Evolutionary conservation across 2,329 filamentous ascomycete genomes (phyloP), one percentile per base, ranked within the genome.

Genomic region (Monascus ruber): DNA sequence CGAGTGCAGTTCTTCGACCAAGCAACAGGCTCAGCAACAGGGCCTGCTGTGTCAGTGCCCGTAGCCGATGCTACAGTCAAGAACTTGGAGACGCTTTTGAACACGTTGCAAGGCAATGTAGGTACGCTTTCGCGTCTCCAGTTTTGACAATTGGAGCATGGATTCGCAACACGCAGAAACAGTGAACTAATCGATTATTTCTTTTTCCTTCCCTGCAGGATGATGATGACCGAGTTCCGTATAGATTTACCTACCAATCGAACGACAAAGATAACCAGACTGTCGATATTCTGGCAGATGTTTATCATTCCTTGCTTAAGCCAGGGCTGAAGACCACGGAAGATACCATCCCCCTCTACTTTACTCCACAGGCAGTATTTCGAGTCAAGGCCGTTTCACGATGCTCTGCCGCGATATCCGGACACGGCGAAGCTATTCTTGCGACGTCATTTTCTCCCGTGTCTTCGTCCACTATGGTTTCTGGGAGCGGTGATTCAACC

Each of bases 391-490:
- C 86, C 7, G 87, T 95, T 33, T 89, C 88, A 36, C 76, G 91
- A 61, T 89, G 91, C 66, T 83, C 88, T 5, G 84, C 88, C 44
- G 80, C 80, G 39, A 93, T 96, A 48, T 80, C 83, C 3, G 91
- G 91, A 8, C 91, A 98, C 62, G 88, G 87, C 31, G 84, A 94
- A 60, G 81, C 88, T 3, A 96, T 96, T 50, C 71, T 96, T 24
- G 77, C 84, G 26, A 81, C 84, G 2, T 79, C 88, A 31, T 96
- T 95, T 62, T 91, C 84, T 0, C 89, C 89, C 0, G 74, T 76
- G 31, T 79, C 76, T 5, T 89, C 84, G 25, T 78, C 79, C 7
- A 74, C 81, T 42, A 74, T 95, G 61, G 88, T 87, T 0, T 94
- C 85, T 1, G 91, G 89, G 0, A 86, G 83, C 44, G 91, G 91